Base-by-base conservation (phyloP, 1,284 basidiomycete genomes). In the Cutaneotrichosporon sp. region DNA sequence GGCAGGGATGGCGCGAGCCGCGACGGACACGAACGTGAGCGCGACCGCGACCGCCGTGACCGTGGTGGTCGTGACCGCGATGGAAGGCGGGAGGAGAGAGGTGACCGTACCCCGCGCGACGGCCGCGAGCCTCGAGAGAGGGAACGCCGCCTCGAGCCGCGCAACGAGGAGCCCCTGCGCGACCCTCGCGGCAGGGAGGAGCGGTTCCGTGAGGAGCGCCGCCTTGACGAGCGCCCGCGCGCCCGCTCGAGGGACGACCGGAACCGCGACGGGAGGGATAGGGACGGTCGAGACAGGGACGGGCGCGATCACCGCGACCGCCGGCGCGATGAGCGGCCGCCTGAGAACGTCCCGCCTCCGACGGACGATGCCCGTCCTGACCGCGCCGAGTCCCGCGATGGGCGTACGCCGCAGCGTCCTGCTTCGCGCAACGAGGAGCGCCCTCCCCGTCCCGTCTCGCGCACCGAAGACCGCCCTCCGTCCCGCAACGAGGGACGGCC, bases 41-140 rank as follows among this genome's bases (percentile, higher is more conserved):
- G 31, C 10, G 50, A 20, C 5, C 20, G 49, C 29, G 56, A 55
- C n/a, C 56, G 56, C n/a, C 47, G 45, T 4, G 58, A 64, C 7
- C 43, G 54, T n/a, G n/a, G n/a, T n/a, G n/a, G n/a, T n/a, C 43
- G 54, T 9, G 45, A 54, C 20, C 63, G 56, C n/a, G 51, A 49
- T 8, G n/a, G n/a, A n/a, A 54, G 22, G 46, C 16, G 38, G 16
- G 38, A 42, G 7, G 49, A 18, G 50, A 46, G 33, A 27, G 50
- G 36, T 9, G 36, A 29, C 18, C 51, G 51, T 2, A 34, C 42
- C 13, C 24, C 45, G 18, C 60, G 58, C 38, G 57, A 58, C 47
- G 20, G 47, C 8, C 56, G 52, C 13, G 51, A n/a, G n/a, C n/a
- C n/a, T n/a, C n/a, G n/a, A n/a, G n/a, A 42, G 7, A 42, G 38